Percentiles rank a stretch among this genome's conserved stretches.
These are phyloP conservation scores for Sporothrix sp. DNA, from an alignment of 2,329 filamentous ascomycete species.

Conservation along the genomic window DNA sequence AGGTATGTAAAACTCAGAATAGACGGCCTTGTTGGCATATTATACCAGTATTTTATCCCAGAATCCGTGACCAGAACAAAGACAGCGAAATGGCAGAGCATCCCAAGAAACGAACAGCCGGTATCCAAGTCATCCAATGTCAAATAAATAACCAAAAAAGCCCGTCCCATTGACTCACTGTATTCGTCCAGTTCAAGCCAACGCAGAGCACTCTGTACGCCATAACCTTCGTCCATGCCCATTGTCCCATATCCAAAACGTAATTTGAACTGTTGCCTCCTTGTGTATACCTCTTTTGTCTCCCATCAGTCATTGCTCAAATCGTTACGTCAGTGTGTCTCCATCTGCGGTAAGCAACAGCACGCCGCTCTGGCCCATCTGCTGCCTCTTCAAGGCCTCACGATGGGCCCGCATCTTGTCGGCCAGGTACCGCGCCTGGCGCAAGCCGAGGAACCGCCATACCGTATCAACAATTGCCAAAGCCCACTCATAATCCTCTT, in stretches of 20 bases:
- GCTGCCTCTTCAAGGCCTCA: conserved; percentile 15
- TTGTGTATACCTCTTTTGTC: neutral
- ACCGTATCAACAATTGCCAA: conserved; percentile 37
- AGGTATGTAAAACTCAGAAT: neutral
- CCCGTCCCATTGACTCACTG: no score
- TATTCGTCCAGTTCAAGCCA: neutral
- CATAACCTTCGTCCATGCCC: neutral
- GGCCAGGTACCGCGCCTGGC: conserved; percentile 36
- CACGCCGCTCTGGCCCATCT: neutral
- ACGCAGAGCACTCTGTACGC: neutral
- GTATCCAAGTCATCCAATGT: no score
- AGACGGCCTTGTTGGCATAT: neutral
- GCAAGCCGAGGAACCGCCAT: conserved; percentile 43
- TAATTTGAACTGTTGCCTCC: no score
- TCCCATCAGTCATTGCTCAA: neutral
- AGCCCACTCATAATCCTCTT: conserved; percentile 35
- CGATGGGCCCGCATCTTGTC: conserved; percentile 24
- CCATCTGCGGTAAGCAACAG: neutral
- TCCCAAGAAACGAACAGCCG: no score
- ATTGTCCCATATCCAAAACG: neutral
- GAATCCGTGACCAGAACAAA: no score
- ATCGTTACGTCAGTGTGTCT: neutral
- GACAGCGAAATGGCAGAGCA: no score
- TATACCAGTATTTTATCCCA: no score
- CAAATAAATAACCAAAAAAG: neutral